Evolutionary conservation across 1,139 yeast species (phyloP).

Genomic region (Pneumocystis jirovecii): DNA sequence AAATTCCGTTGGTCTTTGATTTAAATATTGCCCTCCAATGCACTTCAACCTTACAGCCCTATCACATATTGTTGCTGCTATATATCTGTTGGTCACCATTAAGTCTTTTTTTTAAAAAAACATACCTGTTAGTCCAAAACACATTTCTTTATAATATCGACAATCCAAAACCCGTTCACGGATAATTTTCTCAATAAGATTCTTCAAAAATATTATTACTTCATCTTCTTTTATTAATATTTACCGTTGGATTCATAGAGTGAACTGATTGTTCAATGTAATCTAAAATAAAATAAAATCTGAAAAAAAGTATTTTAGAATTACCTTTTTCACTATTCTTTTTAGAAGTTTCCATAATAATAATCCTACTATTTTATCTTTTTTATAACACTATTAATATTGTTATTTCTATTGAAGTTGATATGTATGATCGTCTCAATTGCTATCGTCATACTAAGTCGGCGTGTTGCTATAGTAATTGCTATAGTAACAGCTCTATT

Average conservation of each 20-base stretch:
- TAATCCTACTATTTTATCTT: neutral
- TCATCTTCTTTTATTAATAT: neutral
- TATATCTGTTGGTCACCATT: neutral
- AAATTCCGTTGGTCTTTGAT: slow-evolving; percentile 45
- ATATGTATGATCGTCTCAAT: too few species aligned
- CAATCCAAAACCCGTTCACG: slow-evolving; percentile 56
- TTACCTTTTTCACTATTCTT: neutral
- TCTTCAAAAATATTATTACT: neutral
- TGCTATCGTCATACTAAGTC: too few species aligned
- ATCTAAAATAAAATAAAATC: neutral
- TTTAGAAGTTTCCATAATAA: neutral
- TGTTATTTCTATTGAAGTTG: neutral
- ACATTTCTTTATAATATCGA: slow-evolving; percentile 50
- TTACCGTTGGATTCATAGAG: slow-evolving; percentile 5
- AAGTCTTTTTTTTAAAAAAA: neutral
- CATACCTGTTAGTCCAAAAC: slow-evolving; percentile 38
- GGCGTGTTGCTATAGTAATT: neutral
- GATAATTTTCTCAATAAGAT: slow-evolving; percentile 47
- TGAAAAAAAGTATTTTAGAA: neutral
- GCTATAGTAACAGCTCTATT: too few species aligned
- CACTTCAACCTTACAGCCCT: slow-evolving; percentile 28
- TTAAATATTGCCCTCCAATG: slow-evolving; percentile 37
- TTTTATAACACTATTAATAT: too few species aligned
- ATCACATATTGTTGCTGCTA: slow-evolving; percentile 36
- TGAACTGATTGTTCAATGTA: slow-evolving; percentile 3